phyloP scores from a whole-genome alignment of 345 rosid species.

The Fremontodendron californicum region DNA sequence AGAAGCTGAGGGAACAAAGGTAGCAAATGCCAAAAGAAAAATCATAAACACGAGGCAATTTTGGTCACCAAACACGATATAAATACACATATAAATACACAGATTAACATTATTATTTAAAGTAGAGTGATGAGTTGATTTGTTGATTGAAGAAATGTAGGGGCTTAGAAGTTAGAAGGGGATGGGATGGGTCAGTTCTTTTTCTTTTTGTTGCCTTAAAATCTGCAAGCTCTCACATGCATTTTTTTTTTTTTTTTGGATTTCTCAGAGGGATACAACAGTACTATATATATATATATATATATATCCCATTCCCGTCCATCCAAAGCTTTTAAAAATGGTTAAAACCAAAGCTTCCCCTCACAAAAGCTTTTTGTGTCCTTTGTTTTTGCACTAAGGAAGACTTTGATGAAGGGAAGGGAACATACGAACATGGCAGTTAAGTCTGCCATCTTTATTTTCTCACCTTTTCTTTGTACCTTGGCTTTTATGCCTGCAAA shows the following conservation, averaged over 20 bases:
- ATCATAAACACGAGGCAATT: too few species aligned
- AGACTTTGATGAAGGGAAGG: background rate
- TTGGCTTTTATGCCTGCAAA: conserved; percentile 14
- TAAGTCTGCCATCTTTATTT: background rate
- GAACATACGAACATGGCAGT: conserved; percentile 13
- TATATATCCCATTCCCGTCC: too few species aligned
- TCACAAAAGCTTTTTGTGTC: background rate
- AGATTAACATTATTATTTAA: background rate
- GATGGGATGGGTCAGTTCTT: background rate
- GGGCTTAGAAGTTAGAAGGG: background rate
- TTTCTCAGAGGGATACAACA: too few species aligned
- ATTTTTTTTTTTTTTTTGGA: too few species aligned
- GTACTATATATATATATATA: too few species aligned
- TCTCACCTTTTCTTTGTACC: conserved; percentile 7
- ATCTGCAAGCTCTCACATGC: too few species aligned
- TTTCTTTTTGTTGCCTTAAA: too few species aligned
- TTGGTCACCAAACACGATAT: too few species aligned
- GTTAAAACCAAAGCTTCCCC: background rate
- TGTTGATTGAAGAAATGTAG: background rate
- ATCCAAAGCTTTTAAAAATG: background rate
- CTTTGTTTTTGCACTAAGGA: background rate
- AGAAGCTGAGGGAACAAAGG: conserved; percentile 12
- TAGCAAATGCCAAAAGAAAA: background rate
- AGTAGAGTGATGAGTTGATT: background rate
- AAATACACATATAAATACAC: too few species aligned